Evolutionary conservation across 257 asterid species (phyloP), one percentile per base, ranked within the genome.

Genomic region (Przewalskia tangutica): DNA sequence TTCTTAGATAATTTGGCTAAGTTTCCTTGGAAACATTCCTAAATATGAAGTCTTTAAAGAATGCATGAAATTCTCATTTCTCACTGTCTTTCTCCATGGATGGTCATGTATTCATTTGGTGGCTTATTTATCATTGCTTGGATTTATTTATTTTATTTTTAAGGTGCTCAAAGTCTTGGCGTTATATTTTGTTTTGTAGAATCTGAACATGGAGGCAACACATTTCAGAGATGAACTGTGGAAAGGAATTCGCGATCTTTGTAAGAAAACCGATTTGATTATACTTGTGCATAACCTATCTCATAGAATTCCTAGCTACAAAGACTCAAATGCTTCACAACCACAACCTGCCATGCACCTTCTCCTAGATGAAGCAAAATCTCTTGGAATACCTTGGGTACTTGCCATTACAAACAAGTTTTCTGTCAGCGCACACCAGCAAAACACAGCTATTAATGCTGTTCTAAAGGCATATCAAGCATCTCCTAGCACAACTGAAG

Each of bases 371-470:
- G 99, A 96, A 86, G 98, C 97, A 53, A 96, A 94, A 85, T 94
- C 97, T 77, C 90, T 94, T 27, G 98, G 99, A 65, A 88, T 93
- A 65, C 99, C 99, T 42, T 96, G 98, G 97, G 89, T 93, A 80
- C 98, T 96, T 62, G 98, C 97, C 68, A 86, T 96, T 79, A 96
- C 98, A 58, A 94, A 96, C 91, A 94, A 93, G 80, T 96, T 93
- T 84, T 96, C 99, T 18, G 98, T 96, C 77, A 96, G 99, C 40
- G 99, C 99, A 20, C 97, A 96, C 86, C 97, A 92, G 89, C 98
- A 96, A 82, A 94, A 89, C 87, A 86, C 91, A 62, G 94, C 94
- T 54, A 90, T 96, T 75, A 88, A 88, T 81, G 89, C 91, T 50
- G 97, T 91, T 56, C 64, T 96, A 77, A 91, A 92, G 86, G 98